Evolutionary conservation across 805 yeast species (phyloP).

Genomic region (Starmerella floricola): DNA sequence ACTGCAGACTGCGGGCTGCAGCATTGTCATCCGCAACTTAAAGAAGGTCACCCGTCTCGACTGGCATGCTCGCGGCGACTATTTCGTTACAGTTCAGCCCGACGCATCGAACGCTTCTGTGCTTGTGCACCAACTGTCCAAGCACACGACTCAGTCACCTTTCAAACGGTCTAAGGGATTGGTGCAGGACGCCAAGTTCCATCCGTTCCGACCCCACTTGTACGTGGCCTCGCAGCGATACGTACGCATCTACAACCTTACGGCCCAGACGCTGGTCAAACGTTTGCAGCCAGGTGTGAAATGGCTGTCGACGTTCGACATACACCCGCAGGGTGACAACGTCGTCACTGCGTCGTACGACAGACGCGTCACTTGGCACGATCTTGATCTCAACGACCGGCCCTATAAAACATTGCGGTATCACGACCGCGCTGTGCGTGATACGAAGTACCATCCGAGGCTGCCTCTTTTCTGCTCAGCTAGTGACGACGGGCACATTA

Average conservation of each 20-base stretch:
- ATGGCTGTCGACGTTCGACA: conserved; percentile 82
- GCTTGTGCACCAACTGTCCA: conserved; percentile 84
- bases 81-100: conserved; percentile 93
- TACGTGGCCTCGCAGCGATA: conserved; percentile 91
- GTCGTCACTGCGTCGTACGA: conserved; percentile 86
- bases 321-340: conserved; percentile 94
- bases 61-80: conserved; percentile 97
- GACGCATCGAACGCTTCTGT: conserved; percentile 81
- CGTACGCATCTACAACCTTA: conserved; percentile 77
- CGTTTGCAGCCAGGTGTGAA: conserved; percentile 90
- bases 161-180: conserved; percentile 87
- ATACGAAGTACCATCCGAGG: conserved; percentile 72
- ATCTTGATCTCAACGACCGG: conserved; percentile 71
- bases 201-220: conserved; percentile 87
- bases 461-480: conserved; percentile 90
- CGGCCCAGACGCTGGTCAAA: conserved; percentile 72
- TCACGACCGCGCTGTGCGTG: conserved; percentile 88
- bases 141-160: conserved; percentile 91
- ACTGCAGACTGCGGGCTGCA: conserved; percentile 51
- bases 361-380: conserved; percentile 95
- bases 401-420: conserved; percentile 94
- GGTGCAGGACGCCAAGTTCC: conserved; percentile 92
- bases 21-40: conserved; percentile 54
- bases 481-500: conserved; percentile 85
- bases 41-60: conserved; percentile 65